Evolutionary conservation across 768 basidiomycete species (phyloP).

Genomic region (Termitomyces eurrhizus): DNA sequence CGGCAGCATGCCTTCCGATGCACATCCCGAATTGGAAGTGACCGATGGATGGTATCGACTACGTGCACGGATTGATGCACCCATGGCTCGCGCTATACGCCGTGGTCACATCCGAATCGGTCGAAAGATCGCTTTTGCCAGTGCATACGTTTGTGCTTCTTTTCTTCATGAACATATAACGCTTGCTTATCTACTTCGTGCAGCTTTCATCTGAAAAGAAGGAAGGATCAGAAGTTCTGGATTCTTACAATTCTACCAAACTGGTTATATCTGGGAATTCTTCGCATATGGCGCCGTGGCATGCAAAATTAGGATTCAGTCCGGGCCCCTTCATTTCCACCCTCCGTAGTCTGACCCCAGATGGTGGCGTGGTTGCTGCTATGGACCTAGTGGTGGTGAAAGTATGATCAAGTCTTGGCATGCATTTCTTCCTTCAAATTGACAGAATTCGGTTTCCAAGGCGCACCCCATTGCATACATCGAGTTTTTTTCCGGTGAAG

Average conservation of each 20-base stretch:
- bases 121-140: slow-evolving; percentile 76
- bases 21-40: slow-evolving; percentile 72
- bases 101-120: slow-evolving; percentile 70
- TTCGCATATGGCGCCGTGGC: slow-evolving; percentile 83
- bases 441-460: slow-evolving; percentile 27
- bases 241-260: slow-evolving; percentile 65
- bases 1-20: slow-evolving; percentile 31
- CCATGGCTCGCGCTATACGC: slow-evolving; percentile 65
- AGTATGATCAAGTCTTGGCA: slow-evolving; percentile 28
- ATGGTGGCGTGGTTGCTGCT: slow-evolving; percentile 75
- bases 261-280: slow-evolving; percentile 81
- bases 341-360: slow-evolving; percentile 70
- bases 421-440: not conserved
- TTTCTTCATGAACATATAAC: not conserved
- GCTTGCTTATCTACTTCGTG: not conserved
- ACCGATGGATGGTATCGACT: slow-evolving; percentile 97
- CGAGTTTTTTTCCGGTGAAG: slow-evolving; percentile 52
- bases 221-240: slow-evolving; percentile 80
- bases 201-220: slow-evolving; percentile 68
- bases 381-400: slow-evolving; percentile 74
- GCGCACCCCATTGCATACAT: slow-evolving; percentile 75
- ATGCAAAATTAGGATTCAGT: slow-evolving; percentile 81
- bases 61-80: slow-evolving; percentile 68
- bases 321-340: slow-evolving; percentile 65
- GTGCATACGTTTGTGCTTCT: slow-evolving; percentile 61